phyloP scores from a whole-genome alignment of 805 yeast species.

The Cyberlindnera mrakii region DNA sequence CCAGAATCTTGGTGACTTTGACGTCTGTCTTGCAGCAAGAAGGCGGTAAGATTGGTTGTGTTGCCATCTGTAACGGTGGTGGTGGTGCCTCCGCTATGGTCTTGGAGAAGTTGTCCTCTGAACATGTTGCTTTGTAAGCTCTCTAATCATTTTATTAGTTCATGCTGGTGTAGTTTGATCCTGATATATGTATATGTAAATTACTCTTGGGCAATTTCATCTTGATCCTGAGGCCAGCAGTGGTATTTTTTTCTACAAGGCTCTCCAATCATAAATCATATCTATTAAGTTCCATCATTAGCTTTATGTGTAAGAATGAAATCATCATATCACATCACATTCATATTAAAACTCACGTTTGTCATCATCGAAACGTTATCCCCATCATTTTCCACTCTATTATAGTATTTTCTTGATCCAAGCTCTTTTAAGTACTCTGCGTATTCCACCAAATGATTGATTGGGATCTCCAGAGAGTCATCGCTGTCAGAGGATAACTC shows the following conservation, averaged over 20 bases:
- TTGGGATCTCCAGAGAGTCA: conserved; percentile 4
- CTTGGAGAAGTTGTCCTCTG: conserved; percentile 54
- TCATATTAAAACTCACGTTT: conserved; percentile 16
- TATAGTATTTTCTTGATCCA: not conserved
- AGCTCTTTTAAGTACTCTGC: not conserved
- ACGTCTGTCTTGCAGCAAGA: conserved; percentile 78
- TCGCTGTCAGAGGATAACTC: not conserved
- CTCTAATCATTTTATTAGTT: not conserved
- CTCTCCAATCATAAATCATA: too few species aligned
- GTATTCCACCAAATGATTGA: not conserved
- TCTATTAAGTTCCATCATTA: too few species aligned
- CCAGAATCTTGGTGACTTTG: conserved; percentile 86
- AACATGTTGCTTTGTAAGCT: conserved; percentile 17
- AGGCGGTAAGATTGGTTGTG: conserved; percentile 82
- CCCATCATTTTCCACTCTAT: conserved; percentile 1
- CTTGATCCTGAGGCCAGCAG: too few species aligned
- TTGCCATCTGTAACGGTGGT: conserved; percentile 98
- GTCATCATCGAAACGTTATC: conserved; percentile 7
- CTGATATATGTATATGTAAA: too few species aligned
- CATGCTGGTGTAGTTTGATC: too few species aligned
- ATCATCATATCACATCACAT: conserved; percentile 7
- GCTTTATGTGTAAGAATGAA: not conserved
- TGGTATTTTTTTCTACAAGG: too few species aligned
- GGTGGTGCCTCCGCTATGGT: conserved; percentile 97
- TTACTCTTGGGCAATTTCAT: too few species aligned